These are phyloP conservation scores for Teunomyces gatunensis DNA, from an alignment of 805 yeast genomes.

Conservation along the genomic window DNA sequence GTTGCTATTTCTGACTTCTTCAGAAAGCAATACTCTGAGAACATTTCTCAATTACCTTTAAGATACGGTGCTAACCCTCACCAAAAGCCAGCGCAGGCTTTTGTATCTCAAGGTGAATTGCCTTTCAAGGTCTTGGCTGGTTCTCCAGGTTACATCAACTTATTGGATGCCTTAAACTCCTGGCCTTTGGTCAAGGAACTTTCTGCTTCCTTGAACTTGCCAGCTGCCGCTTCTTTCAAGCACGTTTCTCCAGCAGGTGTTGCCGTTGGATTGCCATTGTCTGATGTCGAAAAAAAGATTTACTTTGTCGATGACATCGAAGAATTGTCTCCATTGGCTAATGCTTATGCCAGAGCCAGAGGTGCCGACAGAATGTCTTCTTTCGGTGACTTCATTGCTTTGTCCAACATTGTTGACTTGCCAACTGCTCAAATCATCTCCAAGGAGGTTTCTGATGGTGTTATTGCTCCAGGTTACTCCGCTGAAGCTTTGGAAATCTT, in stretches of 20 bases:
- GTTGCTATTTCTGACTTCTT: constrained; percentile 94
- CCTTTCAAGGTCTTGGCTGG: constrained; percentile 94
- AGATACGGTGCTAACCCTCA: constrained; percentile 99
- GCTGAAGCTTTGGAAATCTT: constrained; percentile 89
- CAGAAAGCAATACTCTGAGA: constrained; percentile 95
- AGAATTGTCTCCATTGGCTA: constrained; percentile 93
- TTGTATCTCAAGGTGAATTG: constrained; percentile 76
- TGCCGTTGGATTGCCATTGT: constrained; percentile 92
- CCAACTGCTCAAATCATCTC: constrained; percentile 97
- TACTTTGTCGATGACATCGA: constrained; percentile 95
- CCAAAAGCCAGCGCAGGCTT: constrained; percentile 99
- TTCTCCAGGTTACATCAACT: constrained; percentile 96
- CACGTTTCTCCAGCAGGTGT: constrained; percentile 99
- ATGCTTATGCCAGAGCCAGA: constrained; percentile 98
- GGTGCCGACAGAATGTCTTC: constrained; percentile 99
- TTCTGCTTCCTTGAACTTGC: constrained; percentile 88
- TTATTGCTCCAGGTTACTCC: constrained; percentile 95
- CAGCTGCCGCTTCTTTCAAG: constrained; percentile 98
- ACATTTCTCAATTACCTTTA: constrained; percentile 82
- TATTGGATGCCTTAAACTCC: constrained; percentile 93
- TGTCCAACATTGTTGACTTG: constrained; percentile 92
- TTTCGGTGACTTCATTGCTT: constrained; percentile 97
- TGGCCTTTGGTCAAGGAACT: constrained; percentile 99
- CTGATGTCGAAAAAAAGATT: constrained; percentile 88
- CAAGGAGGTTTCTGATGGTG: constrained; percentile 97